phyloP scores from a whole-genome alignment of 2,329 filamentous ascomycete species.

The Curvularia hawaiiensis region DNA sequence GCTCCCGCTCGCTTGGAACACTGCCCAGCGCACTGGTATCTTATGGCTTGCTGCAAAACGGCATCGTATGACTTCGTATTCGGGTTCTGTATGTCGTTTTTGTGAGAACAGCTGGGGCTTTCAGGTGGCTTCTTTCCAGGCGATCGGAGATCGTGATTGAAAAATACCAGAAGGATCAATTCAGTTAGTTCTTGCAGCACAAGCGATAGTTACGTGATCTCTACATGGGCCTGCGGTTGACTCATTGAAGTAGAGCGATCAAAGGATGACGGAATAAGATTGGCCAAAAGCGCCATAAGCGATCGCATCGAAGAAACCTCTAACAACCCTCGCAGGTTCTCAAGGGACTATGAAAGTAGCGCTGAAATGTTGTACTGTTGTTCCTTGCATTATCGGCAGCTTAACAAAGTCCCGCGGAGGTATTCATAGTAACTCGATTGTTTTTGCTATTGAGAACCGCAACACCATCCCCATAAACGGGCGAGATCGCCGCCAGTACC shows the following conservation, averaged over 20 bases:
- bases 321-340: slow-evolving; percentile 41
- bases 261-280: background rate
- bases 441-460: background rate
- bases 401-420: background rate
- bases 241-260: too few relatives aligned
- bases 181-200: background rate
- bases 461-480: background rate
- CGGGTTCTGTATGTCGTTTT: background rate
- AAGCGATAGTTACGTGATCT: background rate
- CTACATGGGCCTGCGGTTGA: background rate
- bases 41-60: background rate
- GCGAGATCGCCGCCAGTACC: background rate
- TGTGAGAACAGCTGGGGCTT: background rate
- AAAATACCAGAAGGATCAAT: background rate
- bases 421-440: background rate
- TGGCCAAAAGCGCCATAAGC: background rate
- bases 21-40: slow-evolving; percentile 1
- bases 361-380: background rate
- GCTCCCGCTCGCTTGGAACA: background rate
- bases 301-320: slow-evolving; percentile 49
- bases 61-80: background rate
- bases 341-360: background rate
- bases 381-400: background rate
- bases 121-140: background rate
- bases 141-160: background rate